A percentile compares a stretch with the other conserved stretches of the same genome.
phyloP scores from a whole-genome alignment of 2,329 filamentous ascomycete genomes.

The Herpotrichia juniperi region DNA sequence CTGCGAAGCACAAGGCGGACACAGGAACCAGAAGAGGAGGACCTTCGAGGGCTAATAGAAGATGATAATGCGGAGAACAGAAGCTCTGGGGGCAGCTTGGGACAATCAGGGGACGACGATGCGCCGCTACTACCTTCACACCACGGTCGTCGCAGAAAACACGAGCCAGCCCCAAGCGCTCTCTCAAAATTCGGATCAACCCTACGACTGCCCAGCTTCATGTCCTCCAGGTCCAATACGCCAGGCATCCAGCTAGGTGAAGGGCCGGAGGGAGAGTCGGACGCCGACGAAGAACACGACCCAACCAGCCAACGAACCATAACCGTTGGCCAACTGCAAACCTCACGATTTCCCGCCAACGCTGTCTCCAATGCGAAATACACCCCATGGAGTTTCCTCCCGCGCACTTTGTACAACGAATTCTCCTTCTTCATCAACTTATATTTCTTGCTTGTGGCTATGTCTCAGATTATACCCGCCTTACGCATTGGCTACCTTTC shows the following conservation, averaged over 20 bases:
- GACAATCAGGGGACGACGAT: slow-evolving; percentile 68
- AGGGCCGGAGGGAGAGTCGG: slow-evolving; percentile 43
- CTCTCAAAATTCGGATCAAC: slow-evolving; percentile 58
- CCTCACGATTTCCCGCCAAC: slow-evolving; percentile 83
- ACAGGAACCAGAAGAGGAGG: slow-evolving; percentile 65
- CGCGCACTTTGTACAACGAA: slow-evolving; percentile 94
- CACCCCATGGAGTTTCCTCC: slow-evolving; percentile 91
- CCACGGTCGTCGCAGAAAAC: slow-evolving; percentile 30
- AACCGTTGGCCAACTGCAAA: slow-evolving; percentile 74
- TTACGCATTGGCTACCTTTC: slow-evolving; percentile 92
- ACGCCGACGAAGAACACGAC: slow-evolving; percentile 55
- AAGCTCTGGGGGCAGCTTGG: slow-evolving; percentile 65
- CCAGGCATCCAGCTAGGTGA: slow-evolving; percentile 33
- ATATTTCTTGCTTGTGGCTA: slow-evolving; percentile 93
- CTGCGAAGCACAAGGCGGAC: slow-evolving; percentile 48
- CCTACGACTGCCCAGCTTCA: slow-evolving; percentile 71
- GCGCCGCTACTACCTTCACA: slow-evolving; percentile 69
- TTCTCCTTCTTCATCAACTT: slow-evolving; percentile 99
- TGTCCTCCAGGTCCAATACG: slow-evolving; percentile 44
- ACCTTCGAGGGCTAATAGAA: slow-evolving; percentile 70
- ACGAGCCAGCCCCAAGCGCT: slow-evolving; percentile 32
- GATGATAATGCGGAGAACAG: slow-evolving; percentile 63
- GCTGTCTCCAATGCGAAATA: slow-evolving; percentile 97
- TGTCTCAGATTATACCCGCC: slow-evolving; percentile 90
- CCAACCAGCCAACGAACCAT: slow-evolving; percentile 76